Conservation (phyloP, 495 filamentous ascomycete species). For the Aspergillus nidulans region DNA sequence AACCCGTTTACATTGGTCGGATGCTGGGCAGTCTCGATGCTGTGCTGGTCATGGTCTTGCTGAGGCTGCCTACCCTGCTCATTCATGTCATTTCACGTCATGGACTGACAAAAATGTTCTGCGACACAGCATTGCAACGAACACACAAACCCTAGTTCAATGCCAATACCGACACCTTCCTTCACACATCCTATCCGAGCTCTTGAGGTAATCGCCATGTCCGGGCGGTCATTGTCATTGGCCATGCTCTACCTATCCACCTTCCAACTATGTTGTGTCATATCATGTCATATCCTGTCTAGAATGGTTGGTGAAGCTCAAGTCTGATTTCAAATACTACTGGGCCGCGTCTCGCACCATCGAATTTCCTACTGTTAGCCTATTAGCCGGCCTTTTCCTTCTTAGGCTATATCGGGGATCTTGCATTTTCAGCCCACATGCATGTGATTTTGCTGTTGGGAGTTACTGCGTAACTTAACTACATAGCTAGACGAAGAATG, state of each 20-base stretch:
- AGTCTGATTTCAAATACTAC: slow-evolving; percentile 5
- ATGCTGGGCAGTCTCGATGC: slow-evolving; percentile 1
- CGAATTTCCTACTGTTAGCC: background rate
- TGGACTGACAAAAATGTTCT: too few species aligned
- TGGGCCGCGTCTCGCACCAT: background rate
- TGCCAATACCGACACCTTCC: too few species aligned
- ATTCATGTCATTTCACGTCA: background rate
- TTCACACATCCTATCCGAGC: too few species aligned
- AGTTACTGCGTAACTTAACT: slow-evolving; percentile 5
- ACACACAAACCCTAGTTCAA: too few species aligned
- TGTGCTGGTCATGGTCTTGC: slow-evolving; percentile 16
- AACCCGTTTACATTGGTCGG: slow-evolving; percentile 5
- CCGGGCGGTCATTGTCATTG: too few species aligned
- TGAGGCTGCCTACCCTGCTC: background rate
- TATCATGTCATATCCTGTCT: background rate
- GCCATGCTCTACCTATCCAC: too few species aligned
- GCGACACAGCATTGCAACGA: too few species aligned
- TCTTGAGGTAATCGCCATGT: too few species aligned
- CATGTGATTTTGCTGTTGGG: background rate
- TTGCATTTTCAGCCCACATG: background rate
- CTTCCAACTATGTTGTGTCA: too few species aligned
- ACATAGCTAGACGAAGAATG: slow-evolving; percentile 3
- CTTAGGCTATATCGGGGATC: background rate
- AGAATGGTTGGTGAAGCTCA: slow-evolving; percentile 15
- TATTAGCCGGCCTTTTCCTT: background rate